These are phyloP conservation scores for Bruguiera sexangula DNA, from an alignment of 345 rosid species.

Conservation along the genomic window DNA sequence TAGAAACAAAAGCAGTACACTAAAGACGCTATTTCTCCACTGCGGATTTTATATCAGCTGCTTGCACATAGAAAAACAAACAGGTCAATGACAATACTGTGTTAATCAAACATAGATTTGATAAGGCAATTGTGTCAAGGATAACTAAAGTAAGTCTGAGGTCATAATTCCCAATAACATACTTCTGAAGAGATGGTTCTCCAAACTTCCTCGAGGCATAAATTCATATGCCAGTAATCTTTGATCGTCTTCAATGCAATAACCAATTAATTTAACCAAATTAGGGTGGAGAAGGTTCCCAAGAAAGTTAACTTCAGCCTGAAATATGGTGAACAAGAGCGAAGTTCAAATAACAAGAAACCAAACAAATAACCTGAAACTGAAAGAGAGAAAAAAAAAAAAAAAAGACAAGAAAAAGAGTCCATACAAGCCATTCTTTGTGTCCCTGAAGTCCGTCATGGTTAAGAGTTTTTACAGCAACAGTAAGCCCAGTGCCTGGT, in stretches of 20 bases:
- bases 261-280: slow-evolving; percentile 32
- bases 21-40: too few relatives aligned
- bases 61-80: neutral
- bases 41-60: too few relatives aligned
- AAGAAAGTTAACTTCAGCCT: slow-evolving; percentile 33
- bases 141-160: neutral
- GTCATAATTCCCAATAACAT: slow-evolving; percentile 1
- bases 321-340: neutral
- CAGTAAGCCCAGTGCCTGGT: slow-evolving; percentile 31
- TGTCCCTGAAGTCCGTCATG: slow-evolving; percentile 36
- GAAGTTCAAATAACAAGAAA: neutral
- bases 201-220: slow-evolving; percentile 36
- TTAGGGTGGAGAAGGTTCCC: slow-evolving; percentile 31
- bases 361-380: neutral
- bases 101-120: neutral
- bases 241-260: slow-evolving; percentile 34
- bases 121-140: neutral
- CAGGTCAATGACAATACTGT: neutral
- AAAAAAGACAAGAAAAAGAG: neutral
- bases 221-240: slow-evolving; percentile 31
- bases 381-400: neutral
- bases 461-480: slow-evolving; percentile 30
- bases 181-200: slow-evolving; percentile 35
- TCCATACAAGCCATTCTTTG: slow-evolving; percentile 29
- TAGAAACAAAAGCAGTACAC: neutral